Conservation (phyloP, 345 rosid genomes). For the Cardiospermum halicacabum region DNA sequence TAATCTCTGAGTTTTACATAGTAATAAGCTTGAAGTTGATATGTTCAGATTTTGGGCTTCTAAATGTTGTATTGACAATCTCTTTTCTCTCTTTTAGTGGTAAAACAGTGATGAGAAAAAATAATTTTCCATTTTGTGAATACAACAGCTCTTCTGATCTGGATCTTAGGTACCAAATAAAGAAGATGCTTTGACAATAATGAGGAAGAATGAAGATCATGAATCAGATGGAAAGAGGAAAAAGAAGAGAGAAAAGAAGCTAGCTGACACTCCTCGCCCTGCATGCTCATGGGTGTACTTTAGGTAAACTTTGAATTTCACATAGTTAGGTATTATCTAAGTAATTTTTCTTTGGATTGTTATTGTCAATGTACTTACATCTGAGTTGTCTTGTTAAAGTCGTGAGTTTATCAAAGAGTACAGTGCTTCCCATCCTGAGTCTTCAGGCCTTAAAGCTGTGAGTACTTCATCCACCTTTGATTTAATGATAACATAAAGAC, state of each 20-base stretch:
- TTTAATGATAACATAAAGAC: neutral
- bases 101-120: neutral
- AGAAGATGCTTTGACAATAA: constrained; percentile 16
- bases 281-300: constrained; percentile 51
- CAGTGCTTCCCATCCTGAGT: constrained; percentile 45
- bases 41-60: neutral
- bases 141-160: neutral
- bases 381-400: constrained; percentile 22
- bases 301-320: constrained; percentile 22
- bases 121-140: neutral
- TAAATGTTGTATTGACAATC: neutral
- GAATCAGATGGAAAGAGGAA: constrained; percentile 28
- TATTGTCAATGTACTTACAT: constrained; percentile 11
- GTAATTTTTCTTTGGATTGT: neutral
- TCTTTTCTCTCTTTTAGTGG: neutral
- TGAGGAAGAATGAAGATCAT: constrained; percentile 26
- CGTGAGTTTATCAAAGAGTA: constrained; percentile 46
- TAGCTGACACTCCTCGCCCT: constrained; percentile 35
- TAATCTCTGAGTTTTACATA: neutral
- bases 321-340: neutral
- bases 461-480: constrained; percentile 13
- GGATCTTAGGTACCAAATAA: constrained; percentile 32
- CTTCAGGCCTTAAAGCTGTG: constrained; percentile 47
- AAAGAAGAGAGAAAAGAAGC: constrained; percentile 34
- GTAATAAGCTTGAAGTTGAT: neutral